A percentile compares a stretch with the other conserved stretches of the same genome.
Evolutionary conservation across 352 stramenopile genomes (phyloP).

Genomic region (Detonula confervacea): DNA sequence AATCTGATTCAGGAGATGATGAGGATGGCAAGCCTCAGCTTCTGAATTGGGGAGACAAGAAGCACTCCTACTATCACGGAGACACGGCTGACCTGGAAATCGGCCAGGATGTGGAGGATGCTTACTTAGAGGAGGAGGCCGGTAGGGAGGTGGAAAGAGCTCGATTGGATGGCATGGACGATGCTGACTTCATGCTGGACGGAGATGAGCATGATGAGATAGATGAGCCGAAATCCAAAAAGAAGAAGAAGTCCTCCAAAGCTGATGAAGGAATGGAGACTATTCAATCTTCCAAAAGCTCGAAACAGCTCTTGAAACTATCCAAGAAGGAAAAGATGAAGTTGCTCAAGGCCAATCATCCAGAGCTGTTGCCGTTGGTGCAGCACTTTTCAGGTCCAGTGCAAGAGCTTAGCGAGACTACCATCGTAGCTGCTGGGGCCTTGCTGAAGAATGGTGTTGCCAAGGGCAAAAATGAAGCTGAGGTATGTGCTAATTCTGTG

Average conservation of each 20-base stretch:
- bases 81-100: conserved; percentile 87
- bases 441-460: conserved; percentile 48
- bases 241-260: conserved; percentile 27
- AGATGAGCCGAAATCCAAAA: conserved; percentile 19
- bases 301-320: conserved; percentile 57
- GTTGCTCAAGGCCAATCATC: conserved; percentile 70
- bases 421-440: conserved; percentile 49
- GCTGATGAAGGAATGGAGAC: conserved; percentile 24
- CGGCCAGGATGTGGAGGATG: conserved; percentile 85
- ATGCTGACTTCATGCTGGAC: conserved; percentile 81
- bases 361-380: conserved; percentile 77
- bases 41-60: conserved; percentile 76
- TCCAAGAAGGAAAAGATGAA: conserved; percentile 71
- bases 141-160: conserved; percentile 74
- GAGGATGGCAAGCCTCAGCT: conserved; percentile 49
- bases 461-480: conserved; percentile 41
- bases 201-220: conserved; percentile 48
- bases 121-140: conserved; percentile 83
- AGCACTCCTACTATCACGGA: conserved; percentile 76
- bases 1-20: conserved; percentile 47
- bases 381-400: conserved; percentile 64
- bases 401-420: conserved; percentile 57
- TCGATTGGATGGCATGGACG: conserved; percentile 73
- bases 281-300: conserved; percentile 20
- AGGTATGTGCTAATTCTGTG: conserved; percentile 59